Base-by-base conservation (phyloP, 2,329 filamentous ascomycete species). In the Arachnopeziza araneosa region DNA sequence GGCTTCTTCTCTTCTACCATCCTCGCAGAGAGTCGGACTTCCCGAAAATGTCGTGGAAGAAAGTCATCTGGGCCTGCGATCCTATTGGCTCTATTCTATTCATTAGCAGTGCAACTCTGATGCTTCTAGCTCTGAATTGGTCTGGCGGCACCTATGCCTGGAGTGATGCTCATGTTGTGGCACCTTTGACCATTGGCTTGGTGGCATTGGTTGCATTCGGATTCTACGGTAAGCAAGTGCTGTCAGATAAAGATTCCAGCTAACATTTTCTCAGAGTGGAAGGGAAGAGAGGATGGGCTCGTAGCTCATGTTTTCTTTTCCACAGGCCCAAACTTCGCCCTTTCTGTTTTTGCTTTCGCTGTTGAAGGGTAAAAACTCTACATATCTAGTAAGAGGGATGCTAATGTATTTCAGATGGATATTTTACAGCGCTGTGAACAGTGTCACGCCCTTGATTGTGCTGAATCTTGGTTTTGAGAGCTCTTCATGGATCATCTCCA, bases 251-350 rank as follows among this genome's bases (percentile, higher is more conserved):
- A 30, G 4, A 9, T 30, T 30, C 26, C 4, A 7, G 36, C 36
- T 44, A 12, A 44, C 36, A 44, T 44, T 44, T 44, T 14, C 17
- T 44, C 17, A 44, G 60, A 84, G 70, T 83, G 80, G 80, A 82
- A 79, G 65, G 81, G 80, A 1, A 72, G 82, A 57, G 64, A 70
- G 8, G 82, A 84, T 63, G 82, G 82, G 2, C 77, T 84, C 9
- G 74, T 83, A 0, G 80, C 82, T 0, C 81, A 84, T 64, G 76
- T 82, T 26, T 83, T 83, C 73, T 84, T 84, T 71, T 74, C 71
- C 36, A 72, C 74, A 1, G 80, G 81, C 21, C 78, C 78, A 8
- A 84, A 84, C 67, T 84, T 84, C 64, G 77, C 75, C 8, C 76
- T 83, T 6, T 77, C 80, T 1, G 76, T 80, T 10, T 82, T 83